Evolutionary conservation across 257 asterid genomes (phyloP).

Genomic region (Gardenia jasminoides): DNA sequence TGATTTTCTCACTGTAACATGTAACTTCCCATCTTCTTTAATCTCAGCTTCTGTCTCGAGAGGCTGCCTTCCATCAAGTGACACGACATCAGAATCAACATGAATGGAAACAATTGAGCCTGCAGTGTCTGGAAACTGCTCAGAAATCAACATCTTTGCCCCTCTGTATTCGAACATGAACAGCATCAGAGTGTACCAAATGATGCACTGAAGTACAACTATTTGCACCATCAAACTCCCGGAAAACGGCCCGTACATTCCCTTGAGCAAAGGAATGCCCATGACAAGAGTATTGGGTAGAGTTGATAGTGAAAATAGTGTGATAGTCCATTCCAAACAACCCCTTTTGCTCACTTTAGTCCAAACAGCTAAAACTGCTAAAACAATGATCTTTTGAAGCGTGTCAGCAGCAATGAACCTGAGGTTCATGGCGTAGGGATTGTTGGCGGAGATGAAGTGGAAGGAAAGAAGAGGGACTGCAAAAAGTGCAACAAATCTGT

Average conservation of each 20-base stretch:
- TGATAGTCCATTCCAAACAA: conserved; percentile 81
- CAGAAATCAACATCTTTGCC: conserved; percentile 67
- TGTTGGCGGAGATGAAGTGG: conserved; percentile 76
- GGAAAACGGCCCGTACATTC: conserved; percentile 75
- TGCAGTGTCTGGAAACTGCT: conserved; percentile 86
- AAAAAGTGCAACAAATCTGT: conserved; percentile 85
- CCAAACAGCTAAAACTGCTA: conserved; percentile 59
- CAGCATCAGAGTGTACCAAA: conserved; percentile 91
- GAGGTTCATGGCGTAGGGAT: conserved; percentile 79
- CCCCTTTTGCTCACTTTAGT: conserved; percentile 49
- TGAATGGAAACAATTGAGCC: conserved; percentile 83
- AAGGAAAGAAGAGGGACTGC: conserved; percentile 89
- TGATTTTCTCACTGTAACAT: conserved; percentile 72
- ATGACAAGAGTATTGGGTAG: conserved; percentile 89
- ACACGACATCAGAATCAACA: conserved; percentile 82
- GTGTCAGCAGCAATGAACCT: conserved; percentile 87
- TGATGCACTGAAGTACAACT: conserved; percentile 87
- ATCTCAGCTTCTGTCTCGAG: conserved; percentile 76
- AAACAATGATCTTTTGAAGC: conserved; percentile 67
- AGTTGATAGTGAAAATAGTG: conserved; percentile 77
- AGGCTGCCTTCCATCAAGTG: conserved; percentile 71
- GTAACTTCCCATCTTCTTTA: conserved; percentile 79
- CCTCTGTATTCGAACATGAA: conserved; percentile 87
- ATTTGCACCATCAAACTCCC: conserved; percentile 84
- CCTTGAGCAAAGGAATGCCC: conserved; percentile 88